phyloP scores from a whole-genome alignment of 2,329 filamentous ascomycete genomes.

The Lasiodiplodia citricola region DNA sequence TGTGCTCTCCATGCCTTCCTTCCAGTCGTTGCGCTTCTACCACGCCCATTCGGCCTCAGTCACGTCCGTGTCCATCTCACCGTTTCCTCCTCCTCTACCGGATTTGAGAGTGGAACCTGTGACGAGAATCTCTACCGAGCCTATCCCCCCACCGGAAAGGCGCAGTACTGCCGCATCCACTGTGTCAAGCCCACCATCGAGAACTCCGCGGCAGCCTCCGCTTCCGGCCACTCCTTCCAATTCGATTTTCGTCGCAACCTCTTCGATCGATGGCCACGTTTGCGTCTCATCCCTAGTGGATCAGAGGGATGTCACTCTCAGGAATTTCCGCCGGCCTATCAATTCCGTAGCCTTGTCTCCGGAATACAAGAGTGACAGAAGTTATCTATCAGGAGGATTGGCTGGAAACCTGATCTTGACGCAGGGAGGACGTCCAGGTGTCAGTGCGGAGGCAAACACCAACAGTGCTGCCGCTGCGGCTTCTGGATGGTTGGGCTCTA shows the following conservation, averaged over 20 bases:
- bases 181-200: slow-evolving; percentile 53
- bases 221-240: slow-evolving; percentile 82
- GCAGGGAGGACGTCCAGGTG: slow-evolving; percentile 76
- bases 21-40: slow-evolving; percentile 83
- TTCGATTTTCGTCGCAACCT: slow-evolving; percentile 89
- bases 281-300: slow-evolving; percentile 89
- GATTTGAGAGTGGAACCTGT: slow-evolving; percentile 35
- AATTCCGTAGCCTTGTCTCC: slow-evolving; percentile 94
- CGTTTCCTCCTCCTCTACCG: slow-evolving; percentile 70
- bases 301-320: slow-evolving; percentile 84
- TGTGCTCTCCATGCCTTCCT: slow-evolving; percentile 80
- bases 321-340: slow-evolving; percentile 92
- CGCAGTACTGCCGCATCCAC: slow-evolving; percentile 34
- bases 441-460: slow-evolving; percentile 83
- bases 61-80: slow-evolving; percentile 88
- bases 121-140: slow-evolving; percentile 31
- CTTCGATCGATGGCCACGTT: slow-evolving; percentile 94
- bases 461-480: slow-evolving; percentile 83
- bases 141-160: slow-evolving; percentile 49
- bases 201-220: slow-evolving; percentile 63
- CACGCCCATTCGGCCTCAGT: slow-evolving; percentile 92
- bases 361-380: slow-evolving; percentile 86
- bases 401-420: slow-evolving; percentile 89
- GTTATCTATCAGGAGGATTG: slow-evolving; percentile 87
- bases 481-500: slow-evolving; percentile 87